Base-by-base conservation (phyloP, 2,329 filamentous ascomycete species). In the Tolypocladium ophioglossoides region DNA sequence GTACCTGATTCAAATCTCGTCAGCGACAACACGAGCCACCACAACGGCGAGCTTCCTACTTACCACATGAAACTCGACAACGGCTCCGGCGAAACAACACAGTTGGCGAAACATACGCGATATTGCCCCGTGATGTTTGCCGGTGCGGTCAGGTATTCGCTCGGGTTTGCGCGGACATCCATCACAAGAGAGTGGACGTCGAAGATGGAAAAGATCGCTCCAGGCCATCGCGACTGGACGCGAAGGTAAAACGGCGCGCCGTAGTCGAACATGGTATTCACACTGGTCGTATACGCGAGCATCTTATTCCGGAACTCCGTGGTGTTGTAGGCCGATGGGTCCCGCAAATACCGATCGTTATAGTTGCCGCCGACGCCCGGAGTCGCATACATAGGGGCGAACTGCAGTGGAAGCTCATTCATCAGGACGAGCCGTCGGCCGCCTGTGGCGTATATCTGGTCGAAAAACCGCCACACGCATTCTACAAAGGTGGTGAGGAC, bases 351-450 rank as follows among this genome's bases (percentile, higher is more conserved):
- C 51, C 68, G 64, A 56, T 48, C 24, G 41, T 62, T 59, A 3
- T 50, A 50, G 9, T 9, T 18, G 48, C 58, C 56, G 24, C 16
- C 22, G 30, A 12, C 6, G 16, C 46, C 53, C 1, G 58, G 58
- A 0, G 54, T 40, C 10, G 61, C 80, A 64, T 91, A 92, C 54
- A 85, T 69, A 0, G 87, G 87, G 1, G 80, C 71, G n/a, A 84
- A 69, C 50, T 91, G 74, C 48, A 91, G 72, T 0, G 88, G 87
- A 0, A 78, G 80, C 16, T 79, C 69, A 64, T 90, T 90, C 70
- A 89, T 75, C 18, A 92, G 72, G 2, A 91, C 83, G 58, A 91
- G 90, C 56, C 82, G 82, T 14, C 87, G 76, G 0, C 75, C 88
- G 5, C 87, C 87, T 41, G 78, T 75, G 35, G 73, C 68, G 68